These are phyloP conservation scores for Mycosphaerella sp. DNA, from an alignment of 2,329 filamentous ascomycete genomes.

Conservation along the genomic window DNA sequence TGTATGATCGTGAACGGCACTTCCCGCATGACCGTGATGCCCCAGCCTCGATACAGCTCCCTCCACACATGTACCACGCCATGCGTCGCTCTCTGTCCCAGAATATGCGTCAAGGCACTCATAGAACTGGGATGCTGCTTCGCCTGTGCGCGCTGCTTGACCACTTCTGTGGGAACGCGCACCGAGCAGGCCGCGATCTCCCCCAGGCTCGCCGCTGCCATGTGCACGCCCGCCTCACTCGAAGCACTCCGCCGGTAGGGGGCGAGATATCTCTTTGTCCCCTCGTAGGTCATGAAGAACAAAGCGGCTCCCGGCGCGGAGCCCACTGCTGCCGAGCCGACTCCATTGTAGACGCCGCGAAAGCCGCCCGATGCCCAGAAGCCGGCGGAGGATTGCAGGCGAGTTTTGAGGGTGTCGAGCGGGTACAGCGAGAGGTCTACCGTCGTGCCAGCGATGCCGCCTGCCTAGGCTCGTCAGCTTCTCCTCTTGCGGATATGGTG, in stretches of 20 bases:
- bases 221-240: slow-evolving; percentile 53
- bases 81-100: slow-evolving; percentile 38
- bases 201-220: slow-evolving; percentile 76
- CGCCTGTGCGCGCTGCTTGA: slow-evolving; percentile 95
- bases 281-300: slow-evolving; percentile 61
- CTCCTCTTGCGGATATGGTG: neutral
- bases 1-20: slow-evolving; percentile 97
- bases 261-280: slow-evolving; percentile 24
- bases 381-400: slow-evolving; percentile 74
- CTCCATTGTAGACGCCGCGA: slow-evolving; percentile 83
- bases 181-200: slow-evolving; percentile 91
- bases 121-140: slow-evolving; percentile 67
- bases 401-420: slow-evolving; percentile 97
- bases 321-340: slow-evolving; percentile 82
- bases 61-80: slow-evolving; percentile 58
- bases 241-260: neutral
- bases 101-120: slow-evolving; percentile 63
- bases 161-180: slow-evolving; percentile 88
- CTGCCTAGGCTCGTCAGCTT: slow-evolving; percentile 51
- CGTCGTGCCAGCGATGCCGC: slow-evolving; percentile 86
- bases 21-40: slow-evolving; percentile 88
- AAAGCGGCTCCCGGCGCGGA: slow-evolving; percentile 90
- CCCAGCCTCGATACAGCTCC: slow-evolving; percentile 87
- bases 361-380: slow-evolving; percentile 84
- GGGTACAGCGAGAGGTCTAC: slow-evolving; percentile 96